A percentile compares a stretch with the other conserved stretches of the same genome.
Conservation (phyloP, 495 filamentous ascomycete genomes). For the Pseudevernia furfuracea region DNA sequence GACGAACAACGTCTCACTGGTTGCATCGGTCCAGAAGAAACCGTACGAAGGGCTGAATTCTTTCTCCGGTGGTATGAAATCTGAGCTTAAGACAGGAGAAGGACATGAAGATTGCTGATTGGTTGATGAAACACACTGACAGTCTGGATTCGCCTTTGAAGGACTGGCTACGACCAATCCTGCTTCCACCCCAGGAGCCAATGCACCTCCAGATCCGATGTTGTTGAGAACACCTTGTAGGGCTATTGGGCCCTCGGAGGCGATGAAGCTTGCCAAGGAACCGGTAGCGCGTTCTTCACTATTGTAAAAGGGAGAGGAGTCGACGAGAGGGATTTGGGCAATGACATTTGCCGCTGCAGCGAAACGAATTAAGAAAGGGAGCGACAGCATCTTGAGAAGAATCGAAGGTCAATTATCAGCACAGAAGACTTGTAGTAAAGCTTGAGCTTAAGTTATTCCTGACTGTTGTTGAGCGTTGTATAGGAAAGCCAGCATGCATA, state of each 20-base stretch:
- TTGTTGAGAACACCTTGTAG: slow-evolving; percentile 51
- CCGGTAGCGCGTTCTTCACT: slow-evolving; percentile 15
- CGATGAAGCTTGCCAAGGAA: slow-evolving; percentile 45
- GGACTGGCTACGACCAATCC: slow-evolving; percentile 52
- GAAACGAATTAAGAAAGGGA: slow-evolving; percentile 7
- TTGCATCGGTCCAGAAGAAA: neutral
- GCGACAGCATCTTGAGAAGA: slow-evolving; percentile 9
- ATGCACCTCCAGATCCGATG: slow-evolving; percentile 45
- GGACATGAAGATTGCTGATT: no score
- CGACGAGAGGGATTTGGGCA: slow-evolving; percentile 6
- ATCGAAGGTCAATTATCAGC: neutral
- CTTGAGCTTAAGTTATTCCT: neutral
- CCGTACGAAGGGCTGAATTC: neutral
- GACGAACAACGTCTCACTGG: neutral
- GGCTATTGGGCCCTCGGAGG: slow-evolving; percentile 45
- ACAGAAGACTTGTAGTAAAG: neutral
- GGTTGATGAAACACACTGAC: slow-evolving; percentile 32
- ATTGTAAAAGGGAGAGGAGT: neutral
- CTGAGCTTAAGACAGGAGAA: neutral
- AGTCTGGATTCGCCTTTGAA: slow-evolving; percentile 46
- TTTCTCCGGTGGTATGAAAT: neutral
- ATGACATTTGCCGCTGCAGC: slow-evolving; percentile 8
- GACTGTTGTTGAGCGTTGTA: neutral
- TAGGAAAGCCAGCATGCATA: neutral
- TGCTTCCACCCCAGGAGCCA: slow-evolving; percentile 38